Base-by-base conservation (phyloP, 1,284 basidiomycete genomes). In the Flammula alnicola region DNA sequence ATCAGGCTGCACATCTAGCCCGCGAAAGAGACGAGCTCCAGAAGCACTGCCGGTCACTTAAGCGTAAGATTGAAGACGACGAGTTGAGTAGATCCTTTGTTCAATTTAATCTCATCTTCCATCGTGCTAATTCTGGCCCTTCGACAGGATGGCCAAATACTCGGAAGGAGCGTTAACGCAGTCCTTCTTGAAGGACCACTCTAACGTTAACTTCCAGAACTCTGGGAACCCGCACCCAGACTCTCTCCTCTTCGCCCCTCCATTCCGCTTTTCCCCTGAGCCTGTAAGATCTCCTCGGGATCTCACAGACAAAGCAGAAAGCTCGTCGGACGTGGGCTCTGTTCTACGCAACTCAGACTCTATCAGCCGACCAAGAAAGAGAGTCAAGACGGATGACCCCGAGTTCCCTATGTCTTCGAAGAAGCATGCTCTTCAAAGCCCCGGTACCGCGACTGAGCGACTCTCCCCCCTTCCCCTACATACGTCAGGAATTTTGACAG, bases 1-100 rank as follows among this genome's bases (percentile, higher is more conserved):
- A 81, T 47, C 72, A 77, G 36, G 76, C 74, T n/a, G 45, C 77
- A 11, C 68, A 67, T 42, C 65, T 79, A 51, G 73, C 74, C 51
- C 66, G 66, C 23, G 79, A 83, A 75, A 52, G 75, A 68, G 55
- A 66, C 74, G 59, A 61, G 25, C 55, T 65, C 14, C 55, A 62
- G 22, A 52, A 47, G 20, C 44, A 56, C 35, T 64, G 58, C 46
- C 45, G 51, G 19, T 29, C 52, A n/a, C 51, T 66, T 32, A 65
- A 66, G 41, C 55, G 58, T 23, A 60, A 58, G 48, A 52, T 64
- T 11, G 61, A 66, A 36, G 61, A 64, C 20, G 49, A 58, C 9
- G 47, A 54, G 50, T n/a, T 52, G 32, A 30, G 42, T 43, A 31
- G n/a, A 14, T 32, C 38, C 17, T 27, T 23, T 41, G 3, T 14